phyloP scores from a whole-genome alignment of 2,329 filamentous ascomycete species.

The Alternaria consortialis region DNA sequence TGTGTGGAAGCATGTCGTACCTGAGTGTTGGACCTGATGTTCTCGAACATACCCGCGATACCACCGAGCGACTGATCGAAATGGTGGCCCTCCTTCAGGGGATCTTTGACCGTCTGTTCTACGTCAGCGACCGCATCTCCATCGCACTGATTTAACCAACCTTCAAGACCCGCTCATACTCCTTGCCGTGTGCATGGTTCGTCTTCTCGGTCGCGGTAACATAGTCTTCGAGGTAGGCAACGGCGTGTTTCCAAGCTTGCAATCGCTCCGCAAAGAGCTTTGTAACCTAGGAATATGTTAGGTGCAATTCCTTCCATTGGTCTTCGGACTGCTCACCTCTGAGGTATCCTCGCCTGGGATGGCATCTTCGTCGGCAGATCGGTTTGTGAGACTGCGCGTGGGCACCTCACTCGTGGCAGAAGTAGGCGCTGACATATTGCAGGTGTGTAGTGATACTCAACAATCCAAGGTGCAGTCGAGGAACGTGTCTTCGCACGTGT shows the following conservation, averaged over 20 bases:
- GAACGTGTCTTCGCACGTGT: constrained; percentile 2
- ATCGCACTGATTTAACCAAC: constrained; percentile 50
- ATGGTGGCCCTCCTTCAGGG: constrained; percentile 88
- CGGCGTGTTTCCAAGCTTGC: constrained; percentile 95
- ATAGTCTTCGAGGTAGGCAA: constrained; percentile 91
- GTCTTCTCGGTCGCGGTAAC: constrained; percentile 84
- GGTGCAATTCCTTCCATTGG: background rate
- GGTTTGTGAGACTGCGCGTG: constrained; percentile 44
- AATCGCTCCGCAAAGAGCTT: constrained; percentile 84
- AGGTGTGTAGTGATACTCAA: background rate
- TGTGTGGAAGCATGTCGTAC: constrained; percentile 48
- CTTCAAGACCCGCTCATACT: constrained; percentile 95
- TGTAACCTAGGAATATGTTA: constrained; percentile 41
- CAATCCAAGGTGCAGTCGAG: background rate
- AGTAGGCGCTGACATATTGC: constrained; percentile 44
- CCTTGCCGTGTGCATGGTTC: constrained; percentile 85
- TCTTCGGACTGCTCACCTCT: constrained; percentile 38
- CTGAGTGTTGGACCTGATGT: constrained; percentile 89
- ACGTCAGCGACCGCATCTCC: constrained; percentile 16
- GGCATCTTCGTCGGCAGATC: constrained; percentile 55
- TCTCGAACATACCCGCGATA: constrained; percentile 90
- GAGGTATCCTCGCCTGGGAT: constrained; percentile 60
- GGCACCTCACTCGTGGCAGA: constrained; percentile 43
- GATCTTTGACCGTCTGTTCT: constrained; percentile 79
- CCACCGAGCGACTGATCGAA: constrained; percentile 92